Percentiles rank a stretch among this genome's conserved stretches.
Conservation (phyloP, 441 rosid genomes). For the Erysimum cheiri region DNA sequence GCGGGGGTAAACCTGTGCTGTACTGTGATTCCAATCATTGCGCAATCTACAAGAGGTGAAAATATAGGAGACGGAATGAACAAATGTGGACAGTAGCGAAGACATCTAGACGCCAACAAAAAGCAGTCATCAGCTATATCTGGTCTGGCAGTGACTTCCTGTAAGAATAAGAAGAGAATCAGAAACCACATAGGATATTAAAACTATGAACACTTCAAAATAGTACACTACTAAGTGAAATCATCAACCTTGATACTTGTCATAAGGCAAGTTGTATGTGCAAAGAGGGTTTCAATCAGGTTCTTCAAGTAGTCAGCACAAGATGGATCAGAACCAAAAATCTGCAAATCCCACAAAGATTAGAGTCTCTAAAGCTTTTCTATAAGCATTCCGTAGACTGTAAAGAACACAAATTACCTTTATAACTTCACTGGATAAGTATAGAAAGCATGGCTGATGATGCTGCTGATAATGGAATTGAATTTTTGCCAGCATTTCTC, state of each 20-base stretch:
- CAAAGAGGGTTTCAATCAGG: constrained; percentile 91
- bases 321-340: constrained; percentile 96
- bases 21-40: constrained; percentile 87
- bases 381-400: constrained; percentile 5
- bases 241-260: constrained; percentile 78
- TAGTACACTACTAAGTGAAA: constrained; percentile 18
- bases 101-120: constrained; percentile 94
- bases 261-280: constrained; percentile 82
- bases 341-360: constrained; percentile 56
- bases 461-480: constrained; percentile 92
- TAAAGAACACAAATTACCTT: constrained; percentile 56
- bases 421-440: constrained; percentile 92
- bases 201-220: constrained; percentile 23
- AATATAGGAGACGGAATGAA: constrained; percentile 85
- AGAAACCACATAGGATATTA: constrained; percentile 8
- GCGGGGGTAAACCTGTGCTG: constrained; percentile 78
- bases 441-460: constrained; percentile 98
- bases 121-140: constrained; percentile 98
- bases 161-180: constrained; percentile 45
- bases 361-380: constrained; percentile 33
- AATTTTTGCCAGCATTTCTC: constrained; percentile 94
- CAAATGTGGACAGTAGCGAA: constrained; percentile 92
- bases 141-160: constrained; percentile 96
- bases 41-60: constrained; percentile 77
- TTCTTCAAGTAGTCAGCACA: constrained; percentile 85